phyloP scores from a whole-genome alignment of 1,284 basidiomycete species.

The Tranzscheliella williamsii region DNA sequence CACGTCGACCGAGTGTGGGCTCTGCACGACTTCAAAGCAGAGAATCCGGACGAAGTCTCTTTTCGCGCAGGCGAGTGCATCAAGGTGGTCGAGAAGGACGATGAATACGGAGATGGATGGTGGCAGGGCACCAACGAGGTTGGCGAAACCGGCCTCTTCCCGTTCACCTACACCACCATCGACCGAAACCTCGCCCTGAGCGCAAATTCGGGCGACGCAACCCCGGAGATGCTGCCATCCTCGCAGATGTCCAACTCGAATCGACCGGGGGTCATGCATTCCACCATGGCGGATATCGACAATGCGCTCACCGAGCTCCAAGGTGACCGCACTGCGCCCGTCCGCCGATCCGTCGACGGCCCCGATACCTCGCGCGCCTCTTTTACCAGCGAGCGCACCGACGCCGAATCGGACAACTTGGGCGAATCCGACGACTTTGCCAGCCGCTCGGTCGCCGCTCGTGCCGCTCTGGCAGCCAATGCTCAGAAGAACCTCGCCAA shows the following conservation, averaged over 20 bases:
- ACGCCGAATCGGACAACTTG: conserved; percentile 34
- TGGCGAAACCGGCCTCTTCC: conserved; percentile 86
- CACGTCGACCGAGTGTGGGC: conserved; percentile 64
- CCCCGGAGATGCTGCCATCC: conserved; percentile 22
- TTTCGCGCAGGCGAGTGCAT: conserved; percentile 86
- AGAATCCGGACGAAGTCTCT: conserved; percentile 89
- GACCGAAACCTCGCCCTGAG: conserved; percentile 45
- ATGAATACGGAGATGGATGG: conserved; percentile 95
- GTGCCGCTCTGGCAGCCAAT: conserved; percentile 56
- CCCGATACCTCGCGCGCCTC: conserved; percentile 26
- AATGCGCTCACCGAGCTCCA: conserved; percentile 56
- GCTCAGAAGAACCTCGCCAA: conserved; percentile 50
- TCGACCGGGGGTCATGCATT: conserved; percentile 51
- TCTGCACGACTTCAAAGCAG: conserved; percentile 81
- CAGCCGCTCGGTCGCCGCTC: conserved; percentile 39
- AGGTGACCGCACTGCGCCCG: conserved; percentile 11
- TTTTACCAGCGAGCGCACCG: conserved; percentile 43
- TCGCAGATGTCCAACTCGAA: conserved; percentile 10
- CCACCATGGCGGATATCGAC: conserved; percentile 60
- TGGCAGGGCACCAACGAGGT: conserved; percentile 89
- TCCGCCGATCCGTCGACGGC: background rate
- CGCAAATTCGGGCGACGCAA: conserved; percentile 22
- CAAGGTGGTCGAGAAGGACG: conserved; percentile 88
- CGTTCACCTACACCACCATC: conserved; percentile 77
- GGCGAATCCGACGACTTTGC: conserved; percentile 45